phyloP scores from a whole-genome alignment of 2,329 filamentous ascomycete genomes.

The Trematosphaeria pertusa region DNA sequence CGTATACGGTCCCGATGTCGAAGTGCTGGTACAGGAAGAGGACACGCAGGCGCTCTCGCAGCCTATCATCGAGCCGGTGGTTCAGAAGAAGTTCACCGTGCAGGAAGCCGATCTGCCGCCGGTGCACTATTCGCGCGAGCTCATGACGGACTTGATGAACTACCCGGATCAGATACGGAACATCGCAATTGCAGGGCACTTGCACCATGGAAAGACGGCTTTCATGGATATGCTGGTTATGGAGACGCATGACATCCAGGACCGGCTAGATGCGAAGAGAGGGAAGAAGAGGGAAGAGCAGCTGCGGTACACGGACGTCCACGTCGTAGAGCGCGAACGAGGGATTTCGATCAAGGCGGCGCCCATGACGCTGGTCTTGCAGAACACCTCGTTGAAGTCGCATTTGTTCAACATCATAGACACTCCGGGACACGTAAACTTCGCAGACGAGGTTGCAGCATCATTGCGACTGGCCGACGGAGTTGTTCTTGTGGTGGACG shows the following conservation, averaged over 20 bases:
- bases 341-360: conserved; percentile 91
- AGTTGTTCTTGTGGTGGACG: conserved; percentile 90
- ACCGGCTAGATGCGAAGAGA: conserved; percentile 78
- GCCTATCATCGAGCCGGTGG: conserved; percentile 91
- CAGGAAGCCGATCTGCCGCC: conserved; percentile 90
- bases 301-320: conserved; percentile 91
- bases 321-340: conserved; percentile 85
- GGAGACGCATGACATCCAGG: conserved; percentile 88
- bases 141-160: conserved; percentile 96
- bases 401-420: conserved; percentile 95
- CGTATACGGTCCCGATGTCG: conserved; percentile 91
- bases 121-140: conserved; percentile 85
- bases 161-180: conserved; percentile 95
- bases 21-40: conserved; percentile 95
- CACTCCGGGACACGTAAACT: conserved; percentile 97
- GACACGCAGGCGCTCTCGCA: conserved; percentile 91
- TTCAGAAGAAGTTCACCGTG: conserved; percentile 94
- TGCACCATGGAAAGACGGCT: conserved; percentile 97
- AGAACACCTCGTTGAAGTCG: conserved; percentile 89
- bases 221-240: conserved; percentile 98
- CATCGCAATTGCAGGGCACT: conserved; percentile 86
- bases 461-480: conserved; percentile 88
- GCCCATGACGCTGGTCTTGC: conserved; percentile 92
- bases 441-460: conserved; percentile 94
- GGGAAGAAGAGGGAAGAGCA: conserved; percentile 87